Evolutionary conservation across 1,284 basidiomycete genomes (phyloP), one percentile per base, ranked within the genome.

Genomic region (Naganishia albida): DNA sequence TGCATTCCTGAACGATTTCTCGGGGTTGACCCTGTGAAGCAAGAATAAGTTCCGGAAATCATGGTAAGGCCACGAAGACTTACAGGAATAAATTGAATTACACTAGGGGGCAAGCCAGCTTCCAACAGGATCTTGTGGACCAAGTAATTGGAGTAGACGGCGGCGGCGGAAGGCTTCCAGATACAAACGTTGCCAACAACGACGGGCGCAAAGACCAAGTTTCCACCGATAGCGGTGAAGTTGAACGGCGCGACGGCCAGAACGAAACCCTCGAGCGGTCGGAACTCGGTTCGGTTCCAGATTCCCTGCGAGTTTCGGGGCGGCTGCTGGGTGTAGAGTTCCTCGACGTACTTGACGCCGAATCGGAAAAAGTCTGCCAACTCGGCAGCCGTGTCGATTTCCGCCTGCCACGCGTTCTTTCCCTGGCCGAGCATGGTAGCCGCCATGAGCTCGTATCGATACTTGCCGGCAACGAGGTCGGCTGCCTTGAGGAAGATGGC

Each of bases 331-430:
- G 86, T 75, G 80, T 98, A 99, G 67, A 99, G 83, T 74, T 98
- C 90, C 80, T 98, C 92, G 43, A 97, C 93, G 76, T 89, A 98
- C 80, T 96, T 94, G 74, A 65, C 93, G 50, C 92, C 91, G 75
- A 99, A 99, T 69, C 96, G 86, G 80, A 97, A 86, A 83, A 99
- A 99, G 80, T 99, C 95, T 64, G 85, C 80, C 65, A 96, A 82
- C 92, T 93, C 95, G 18, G 96, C 95, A 30, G 93, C 95, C 60
- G 96, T 91, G 80, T 99, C 95, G 70, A 99, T 99, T 84, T 99
- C 95, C 25, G 95, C 96, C 81, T 99, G 95, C 95, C 95, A 99
- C 13, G 86, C 88, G 78, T 98, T 99, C 86, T 99, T 99, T 62
- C 96, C 95, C 82, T 99, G 95, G 15, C 95, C 95, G 51, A 99